phyloP scores from a whole-genome alignment of 495 filamentous ascomycete genomes.

The Choiromyces venosus region DNA sequence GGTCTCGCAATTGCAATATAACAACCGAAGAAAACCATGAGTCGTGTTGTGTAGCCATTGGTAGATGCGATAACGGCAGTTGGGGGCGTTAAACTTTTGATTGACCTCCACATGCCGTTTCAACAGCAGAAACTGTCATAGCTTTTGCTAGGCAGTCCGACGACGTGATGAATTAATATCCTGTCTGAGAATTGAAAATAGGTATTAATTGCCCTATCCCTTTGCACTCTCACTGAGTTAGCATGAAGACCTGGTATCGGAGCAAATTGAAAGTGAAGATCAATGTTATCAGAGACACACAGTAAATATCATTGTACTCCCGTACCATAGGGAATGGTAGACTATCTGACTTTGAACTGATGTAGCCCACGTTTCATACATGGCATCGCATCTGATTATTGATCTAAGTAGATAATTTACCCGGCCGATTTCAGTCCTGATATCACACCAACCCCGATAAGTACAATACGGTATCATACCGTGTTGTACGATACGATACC shows the following conservation, averaged over 20 bases:
- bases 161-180: background rate
- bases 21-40: background rate
- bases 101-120: background rate
- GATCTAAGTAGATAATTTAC: background rate
- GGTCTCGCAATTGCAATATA: background rate
- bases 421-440: background rate
- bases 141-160: background rate
- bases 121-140: background rate
- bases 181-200: background rate
- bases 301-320: background rate
- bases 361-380: background rate
- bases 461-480: no score
- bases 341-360: background rate
- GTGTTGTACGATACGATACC: no score
- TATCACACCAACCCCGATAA: background rate
- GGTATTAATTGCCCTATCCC: background rate
- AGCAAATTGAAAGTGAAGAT: background rate
- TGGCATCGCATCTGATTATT: background rate
- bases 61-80: background rate
- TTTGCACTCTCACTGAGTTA: background rate
- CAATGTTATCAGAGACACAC: background rate
- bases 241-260: background rate
- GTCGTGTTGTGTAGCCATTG: constrained; percentile 5
- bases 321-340: background rate
- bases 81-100: background rate